A percentile compares a stretch with the other conserved stretches of the same genome.
Evolutionary conservation across 768 basidiomycete genomes (phyloP).

Genomic region (Phylloporus scabripes): DNA sequence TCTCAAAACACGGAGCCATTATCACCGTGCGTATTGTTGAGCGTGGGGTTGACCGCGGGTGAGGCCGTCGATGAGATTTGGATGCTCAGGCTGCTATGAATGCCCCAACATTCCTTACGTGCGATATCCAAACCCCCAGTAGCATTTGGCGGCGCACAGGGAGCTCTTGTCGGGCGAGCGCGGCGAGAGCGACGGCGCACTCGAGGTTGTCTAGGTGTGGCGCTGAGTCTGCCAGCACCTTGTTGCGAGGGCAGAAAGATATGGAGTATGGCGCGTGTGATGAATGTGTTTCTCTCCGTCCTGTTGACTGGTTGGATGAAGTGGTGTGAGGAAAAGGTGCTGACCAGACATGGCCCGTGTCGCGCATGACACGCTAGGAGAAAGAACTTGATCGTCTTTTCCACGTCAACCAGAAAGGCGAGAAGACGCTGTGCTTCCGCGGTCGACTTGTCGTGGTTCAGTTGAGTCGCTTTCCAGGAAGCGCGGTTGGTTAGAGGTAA

Average conservation of each 20-base stretch:
- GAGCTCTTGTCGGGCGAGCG: constrained; percentile 36
- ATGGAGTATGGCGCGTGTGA: constrained; percentile 38
- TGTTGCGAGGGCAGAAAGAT: constrained; percentile 43
- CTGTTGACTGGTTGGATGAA: constrained; percentile 25
- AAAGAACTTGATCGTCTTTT: constrained; percentile 55
- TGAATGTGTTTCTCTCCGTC: constrained; percentile 38
- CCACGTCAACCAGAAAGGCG: constrained; percentile 58
- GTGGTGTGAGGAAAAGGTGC: neutral
- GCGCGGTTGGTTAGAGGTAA: constrained; percentile 23
- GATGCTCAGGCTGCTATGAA: constrained; percentile 30
- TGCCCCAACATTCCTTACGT: constrained; percentile 48
- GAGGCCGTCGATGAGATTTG: constrained; percentile 11
- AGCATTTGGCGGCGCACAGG: constrained; percentile 37
- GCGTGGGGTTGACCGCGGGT: neutral
- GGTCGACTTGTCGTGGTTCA: constrained; percentile 5
- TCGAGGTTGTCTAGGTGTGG: constrained; percentile 30
- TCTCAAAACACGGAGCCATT: constrained; percentile 31
- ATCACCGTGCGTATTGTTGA: neutral
- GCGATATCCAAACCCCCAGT: constrained; percentile 44
- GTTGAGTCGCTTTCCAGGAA: constrained; percentile 28
- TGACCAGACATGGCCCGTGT: constrained; percentile 64
- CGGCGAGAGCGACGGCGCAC: constrained; percentile 39
- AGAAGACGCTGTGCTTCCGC: constrained; percentile 28
- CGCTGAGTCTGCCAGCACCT: constrained; percentile 33
- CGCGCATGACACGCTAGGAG: constrained; percentile 61